Conservation (phyloP, 2,329 filamentous ascomycete species). For the Sclerotiophoma versabilis region DNA sequence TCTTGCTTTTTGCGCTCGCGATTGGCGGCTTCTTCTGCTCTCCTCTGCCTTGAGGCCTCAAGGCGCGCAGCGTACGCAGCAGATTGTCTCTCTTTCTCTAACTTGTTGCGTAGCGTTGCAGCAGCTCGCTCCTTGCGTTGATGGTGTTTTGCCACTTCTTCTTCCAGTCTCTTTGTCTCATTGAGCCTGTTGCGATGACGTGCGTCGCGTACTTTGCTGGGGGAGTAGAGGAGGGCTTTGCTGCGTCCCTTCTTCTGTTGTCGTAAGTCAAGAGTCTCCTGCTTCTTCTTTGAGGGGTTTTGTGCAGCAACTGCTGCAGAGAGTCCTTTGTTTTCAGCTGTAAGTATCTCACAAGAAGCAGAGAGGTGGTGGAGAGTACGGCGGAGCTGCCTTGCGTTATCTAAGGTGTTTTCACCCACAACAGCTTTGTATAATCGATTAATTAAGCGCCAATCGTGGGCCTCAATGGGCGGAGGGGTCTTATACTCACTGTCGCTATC, state of each 20-base stretch:
- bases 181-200: background rate
- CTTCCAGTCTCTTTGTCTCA: background rate
- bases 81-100: background rate
- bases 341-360: background rate
- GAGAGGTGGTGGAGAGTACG: background rate
- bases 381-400: background rate
- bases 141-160: background rate
- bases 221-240: background rate
- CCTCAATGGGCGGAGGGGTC: background rate
- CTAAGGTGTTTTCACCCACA: background rate
- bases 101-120: background rate
- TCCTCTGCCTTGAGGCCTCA: background rate
- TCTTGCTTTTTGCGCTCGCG: background rate
- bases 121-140: background rate
- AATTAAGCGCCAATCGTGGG: background rate
- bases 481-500: background rate
- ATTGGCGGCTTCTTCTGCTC: background rate
- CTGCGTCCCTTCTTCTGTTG: background rate
- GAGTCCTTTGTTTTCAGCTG: background rate
- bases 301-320: background rate
- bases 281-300: background rate
- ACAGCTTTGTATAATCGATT: background rate
- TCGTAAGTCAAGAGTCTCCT: background rate
- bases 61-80: background rate
- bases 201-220: background rate